These are phyloP conservation scores for Trichoderma sp. DNA, from an alignment of 2,329 filamentous ascomycete species.

Conservation along the genomic window DNA sequence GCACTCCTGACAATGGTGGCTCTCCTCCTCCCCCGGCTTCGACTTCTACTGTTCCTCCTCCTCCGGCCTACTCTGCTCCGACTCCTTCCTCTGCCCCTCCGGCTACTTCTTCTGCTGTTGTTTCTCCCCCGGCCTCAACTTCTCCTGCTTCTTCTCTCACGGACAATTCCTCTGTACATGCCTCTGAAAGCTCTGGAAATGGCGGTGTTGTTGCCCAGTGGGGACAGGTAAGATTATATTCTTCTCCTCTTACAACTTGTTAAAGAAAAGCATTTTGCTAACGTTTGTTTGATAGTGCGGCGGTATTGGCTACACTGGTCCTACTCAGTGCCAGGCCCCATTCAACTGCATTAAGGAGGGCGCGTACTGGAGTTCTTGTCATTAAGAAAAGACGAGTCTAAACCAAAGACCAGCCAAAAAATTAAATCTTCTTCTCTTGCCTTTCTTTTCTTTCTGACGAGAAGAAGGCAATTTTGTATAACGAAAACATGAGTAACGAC, in stretches of 20 bases:
- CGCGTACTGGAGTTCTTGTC: constrained; percentile 35
- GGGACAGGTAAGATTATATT: constrained; percentile 12
- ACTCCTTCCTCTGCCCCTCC: background rate
- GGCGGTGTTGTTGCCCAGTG: constrained; percentile 18
- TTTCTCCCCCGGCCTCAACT: constrained; percentile 29
- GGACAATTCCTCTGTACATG: background rate
- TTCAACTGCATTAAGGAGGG: constrained; percentile 31
- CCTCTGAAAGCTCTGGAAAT: background rate
- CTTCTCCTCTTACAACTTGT: background rate
- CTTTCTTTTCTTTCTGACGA: background rate
- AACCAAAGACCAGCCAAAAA: too few relatives aligned
- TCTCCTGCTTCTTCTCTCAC: background rate
- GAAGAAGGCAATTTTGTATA: background rate
- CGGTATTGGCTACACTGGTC: constrained; percentile 34
- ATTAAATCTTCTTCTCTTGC: too few relatives aligned
- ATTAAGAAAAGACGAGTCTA: constrained; percentile 15
- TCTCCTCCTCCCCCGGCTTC: constrained; percentile 32
- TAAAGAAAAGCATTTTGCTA: background rate
- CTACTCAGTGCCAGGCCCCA: constrained; percentile 34
- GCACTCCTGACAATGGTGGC: background rate
- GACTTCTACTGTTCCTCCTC: constrained; percentile 29
- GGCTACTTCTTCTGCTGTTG: constrained; percentile 31
- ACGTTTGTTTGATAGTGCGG: constrained; percentile 31
- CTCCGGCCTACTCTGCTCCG: background rate
- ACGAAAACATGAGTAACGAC: background rate